Conservation (phyloP, 257 asterid species). For the Coffea canephora region DNA sequence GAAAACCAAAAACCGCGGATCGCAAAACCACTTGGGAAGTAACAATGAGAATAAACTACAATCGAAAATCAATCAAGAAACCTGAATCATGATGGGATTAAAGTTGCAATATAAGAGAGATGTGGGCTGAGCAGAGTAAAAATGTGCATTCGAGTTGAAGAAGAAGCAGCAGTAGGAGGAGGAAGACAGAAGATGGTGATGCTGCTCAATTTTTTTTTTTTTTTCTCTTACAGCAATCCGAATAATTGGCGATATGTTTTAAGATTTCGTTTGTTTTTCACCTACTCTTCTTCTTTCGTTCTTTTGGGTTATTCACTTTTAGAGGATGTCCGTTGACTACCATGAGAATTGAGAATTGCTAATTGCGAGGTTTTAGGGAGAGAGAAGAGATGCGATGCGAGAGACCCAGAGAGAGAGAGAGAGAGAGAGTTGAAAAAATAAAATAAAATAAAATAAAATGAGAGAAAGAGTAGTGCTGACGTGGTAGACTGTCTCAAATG, state of each 20-base stretch:
- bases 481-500: neutral
- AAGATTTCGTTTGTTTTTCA: neutral
- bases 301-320: neutral
- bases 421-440: too few relatives aligned
- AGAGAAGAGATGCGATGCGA: neutral
- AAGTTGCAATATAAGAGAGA: neutral
- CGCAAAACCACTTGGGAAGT: constrained; percentile 20
- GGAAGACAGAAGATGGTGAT: neutral
- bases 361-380: neutral
- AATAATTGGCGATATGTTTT: constrained; percentile 32
- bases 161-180: neutral
- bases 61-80: neutral
- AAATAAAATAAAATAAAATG: too few relatives aligned
- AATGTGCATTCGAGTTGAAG: neutral
- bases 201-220: neutral
- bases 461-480: neutral
- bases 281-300: neutral
- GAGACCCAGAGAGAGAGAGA: too few relatives aligned
- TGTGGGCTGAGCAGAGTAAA: neutral
- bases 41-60: neutral
- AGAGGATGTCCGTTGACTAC: constrained; percentile 25
- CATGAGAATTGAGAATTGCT: neutral
- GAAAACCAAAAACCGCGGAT: constrained; percentile 9
- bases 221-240: constrained; percentile 16
- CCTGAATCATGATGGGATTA: neutral